These are phyloP conservation scores for Jatropha curcas DNA, from an alignment of 345 rosid genomes.

Conservation along the genomic window DNA sequence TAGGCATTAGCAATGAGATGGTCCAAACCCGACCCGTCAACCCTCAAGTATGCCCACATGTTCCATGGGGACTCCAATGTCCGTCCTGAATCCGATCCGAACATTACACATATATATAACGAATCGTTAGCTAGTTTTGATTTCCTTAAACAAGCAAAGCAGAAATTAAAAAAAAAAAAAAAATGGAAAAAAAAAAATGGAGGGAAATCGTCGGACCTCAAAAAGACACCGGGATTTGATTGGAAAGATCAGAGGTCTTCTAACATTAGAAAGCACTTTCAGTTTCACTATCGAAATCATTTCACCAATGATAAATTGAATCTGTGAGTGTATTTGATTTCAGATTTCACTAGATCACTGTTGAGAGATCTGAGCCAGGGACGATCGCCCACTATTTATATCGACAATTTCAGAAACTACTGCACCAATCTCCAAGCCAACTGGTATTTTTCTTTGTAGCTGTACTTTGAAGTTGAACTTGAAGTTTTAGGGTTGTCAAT, in stretches of 20 bases:
- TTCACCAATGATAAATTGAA: too few relatives aligned
- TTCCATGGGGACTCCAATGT: too few relatives aligned
- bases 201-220: slow-evolving; percentile 47
- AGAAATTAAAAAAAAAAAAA: slow-evolving; percentile 23
- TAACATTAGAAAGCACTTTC: background rate
- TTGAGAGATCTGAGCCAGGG: slow-evolving; percentile 51
- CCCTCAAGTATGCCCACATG: too few relatives aligned
- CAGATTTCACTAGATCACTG: slow-evolving; percentile 62
- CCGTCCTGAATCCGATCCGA: too few relatives aligned
- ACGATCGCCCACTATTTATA: slow-evolving; percentile 45
- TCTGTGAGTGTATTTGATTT: background rate
- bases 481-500: background rate
- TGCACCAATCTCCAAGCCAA: slow-evolving; percentile 47
- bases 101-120: too few relatives aligned
- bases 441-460: slow-evolving; percentile 39
- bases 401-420: slow-evolving; percentile 63
- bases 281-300: background rate
- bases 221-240: slow-evolving; percentile 38
- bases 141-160: background rate
- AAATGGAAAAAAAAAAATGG: slow-evolving; percentile 55
- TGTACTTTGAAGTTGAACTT: background rate
- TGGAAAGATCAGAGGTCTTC: slow-evolving; percentile 17
- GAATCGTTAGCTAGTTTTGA: background rate
- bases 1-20: too few relatives aligned
- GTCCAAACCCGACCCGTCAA: too few relatives aligned